Evolutionary conservation across 495 filamentous ascomycete species (phyloP).

Genomic region (Hypomontagnella submonticulosa): DNA sequence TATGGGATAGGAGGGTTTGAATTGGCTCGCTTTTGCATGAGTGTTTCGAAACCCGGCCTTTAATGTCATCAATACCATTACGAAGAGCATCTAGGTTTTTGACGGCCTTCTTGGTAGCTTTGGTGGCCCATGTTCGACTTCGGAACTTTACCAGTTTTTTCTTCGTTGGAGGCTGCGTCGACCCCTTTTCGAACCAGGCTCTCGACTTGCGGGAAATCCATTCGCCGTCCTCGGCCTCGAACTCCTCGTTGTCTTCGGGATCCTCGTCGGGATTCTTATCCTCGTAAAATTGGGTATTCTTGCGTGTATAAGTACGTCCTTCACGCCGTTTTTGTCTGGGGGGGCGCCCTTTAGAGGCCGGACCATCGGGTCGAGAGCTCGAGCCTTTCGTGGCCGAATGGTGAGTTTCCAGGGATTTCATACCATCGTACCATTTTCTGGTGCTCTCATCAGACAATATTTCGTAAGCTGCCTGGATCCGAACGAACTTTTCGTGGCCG

Average conservation of each 20-base stretch:
- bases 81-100: neutral
- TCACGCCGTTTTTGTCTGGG: too few relatives aligned
- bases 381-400: too few relatives aligned
- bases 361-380: too few relatives aligned
- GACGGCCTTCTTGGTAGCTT: neutral
- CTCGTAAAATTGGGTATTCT: too few relatives aligned
- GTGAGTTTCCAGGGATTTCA: neutral
- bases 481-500: slow-evolving; percentile 12
- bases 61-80: neutral
- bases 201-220: too few relatives aligned
- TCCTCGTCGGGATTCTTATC: too few relatives aligned
- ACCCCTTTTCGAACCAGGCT: neutral
- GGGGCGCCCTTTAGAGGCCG: too few relatives aligned
- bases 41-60: too few relatives aligned
- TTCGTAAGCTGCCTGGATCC: slow-evolving; percentile 21
- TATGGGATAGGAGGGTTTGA: too few relatives aligned
- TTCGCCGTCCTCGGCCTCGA: neutral
- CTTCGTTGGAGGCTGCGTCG: neutral
- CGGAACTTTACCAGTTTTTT: neutral
- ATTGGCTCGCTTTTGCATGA: too few relatives aligned
- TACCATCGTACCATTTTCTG: neutral
- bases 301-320: too few relatives aligned
- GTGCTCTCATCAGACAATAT: neutral
- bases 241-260: too few relatives aligned
- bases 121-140: neutral